phyloP scores from a whole-genome alignment of 2,329 filamentous ascomycete genomes.

The Phyllosticta citriasiana region DNA sequence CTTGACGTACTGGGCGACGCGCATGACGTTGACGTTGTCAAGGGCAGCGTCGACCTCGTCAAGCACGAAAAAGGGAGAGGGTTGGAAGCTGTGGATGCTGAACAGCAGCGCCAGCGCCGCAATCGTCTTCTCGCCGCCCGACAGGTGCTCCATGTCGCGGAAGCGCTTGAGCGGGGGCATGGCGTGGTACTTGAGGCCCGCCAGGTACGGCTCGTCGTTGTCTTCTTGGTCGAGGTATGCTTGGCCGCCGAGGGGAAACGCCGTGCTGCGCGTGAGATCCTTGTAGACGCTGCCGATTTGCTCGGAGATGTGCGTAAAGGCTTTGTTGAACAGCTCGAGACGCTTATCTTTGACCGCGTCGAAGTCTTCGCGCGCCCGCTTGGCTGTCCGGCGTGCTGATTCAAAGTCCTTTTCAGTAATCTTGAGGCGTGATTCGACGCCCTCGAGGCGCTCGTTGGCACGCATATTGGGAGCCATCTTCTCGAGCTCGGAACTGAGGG shows the following conservation, averaged over 20 bases:
- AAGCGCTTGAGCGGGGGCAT: slow-evolving; percentile 98
- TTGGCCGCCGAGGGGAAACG: slow-evolving; percentile 86
- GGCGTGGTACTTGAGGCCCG: slow-evolving; percentile 94
- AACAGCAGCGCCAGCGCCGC: slow-evolving; percentile 93
- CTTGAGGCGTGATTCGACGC: slow-evolving; percentile 71
- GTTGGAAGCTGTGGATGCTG: slow-evolving; percentile 92
- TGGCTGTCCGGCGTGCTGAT: slow-evolving; percentile 64
- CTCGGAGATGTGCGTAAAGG: slow-evolving; percentile 88
- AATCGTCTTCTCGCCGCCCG: slow-evolving; percentile 97
- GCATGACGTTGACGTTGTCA: slow-evolving; percentile 95
- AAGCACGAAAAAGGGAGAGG: slow-evolving; percentile 92
- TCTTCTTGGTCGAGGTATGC: slow-evolving; percentile 91
- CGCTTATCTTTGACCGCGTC: slow-evolving; percentile 71
- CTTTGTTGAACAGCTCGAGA: slow-evolving; percentile 87
- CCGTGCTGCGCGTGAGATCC: slow-evolving; percentile 79
- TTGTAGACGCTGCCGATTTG: slow-evolving; percentile 92
- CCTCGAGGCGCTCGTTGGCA: slow-evolving; percentile 81
- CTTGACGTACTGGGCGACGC: slow-evolving; percentile 91
- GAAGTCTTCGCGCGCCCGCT: slow-evolving; percentile 71
- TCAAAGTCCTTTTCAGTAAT: slow-evolving; percentile 85
- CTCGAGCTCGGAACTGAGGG: slow-evolving; percentile 69
- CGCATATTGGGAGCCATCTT: slow-evolving; percentile 97
- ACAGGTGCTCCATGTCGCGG: slow-evolving; percentile 97
- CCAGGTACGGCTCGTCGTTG: slow-evolving; percentile 89
- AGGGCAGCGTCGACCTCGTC: slow-evolving; percentile 96